Evolutionary conservation across 805 yeast species (phyloP).

Genomic region (Clavispora asparagi): DNA sequence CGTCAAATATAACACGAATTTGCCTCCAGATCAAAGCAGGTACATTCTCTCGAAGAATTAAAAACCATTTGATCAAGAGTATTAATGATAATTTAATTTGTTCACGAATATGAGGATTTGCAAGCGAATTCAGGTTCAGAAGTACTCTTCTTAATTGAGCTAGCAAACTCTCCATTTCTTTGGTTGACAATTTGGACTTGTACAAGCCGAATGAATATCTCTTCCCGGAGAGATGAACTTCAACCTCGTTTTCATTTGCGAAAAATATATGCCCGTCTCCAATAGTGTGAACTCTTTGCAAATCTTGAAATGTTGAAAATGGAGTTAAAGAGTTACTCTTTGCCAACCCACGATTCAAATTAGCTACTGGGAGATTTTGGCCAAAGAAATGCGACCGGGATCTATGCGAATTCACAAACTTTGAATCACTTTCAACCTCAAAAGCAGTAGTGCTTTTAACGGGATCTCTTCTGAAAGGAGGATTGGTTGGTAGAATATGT

Average conservation of each 20-base stretch:
- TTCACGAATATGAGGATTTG: not conserved
- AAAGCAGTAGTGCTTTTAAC: slow-evolving; percentile 23
- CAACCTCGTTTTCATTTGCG: slow-evolving; percentile 4
- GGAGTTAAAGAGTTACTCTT: slow-evolving; percentile 6
- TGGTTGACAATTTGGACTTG: slow-evolving; percentile 16
- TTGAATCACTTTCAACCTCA: slow-evolving; percentile 30
- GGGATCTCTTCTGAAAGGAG: slow-evolving; percentile 18
- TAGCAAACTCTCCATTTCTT: slow-evolving; percentile 14
- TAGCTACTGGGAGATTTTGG: too few relatives aligned
- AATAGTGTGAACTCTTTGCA: slow-evolving; percentile 2
- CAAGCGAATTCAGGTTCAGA: slow-evolving; percentile 4
- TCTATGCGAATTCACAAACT: slow-evolving; percentile 6
- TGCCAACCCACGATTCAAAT: too few relatives aligned
- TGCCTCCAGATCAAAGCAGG: slow-evolving; percentile 13
- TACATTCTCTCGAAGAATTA: slow-evolving; percentile 27
- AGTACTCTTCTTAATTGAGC: slow-evolving; percentile 15
- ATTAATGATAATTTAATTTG: slow-evolving; percentile 18
- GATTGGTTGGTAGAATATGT: not conserved
- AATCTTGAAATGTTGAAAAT: slow-evolving; percentile 1
- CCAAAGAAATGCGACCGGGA: too few relatives aligned
- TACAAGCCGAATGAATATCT: slow-evolving; percentile 21
- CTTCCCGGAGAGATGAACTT: slow-evolving; percentile 15
- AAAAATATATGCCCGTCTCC: slow-evolving; percentile 12
- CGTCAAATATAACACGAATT: slow-evolving; percentile 10
- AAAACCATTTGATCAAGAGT: slow-evolving; percentile 25